A percentile compares a stretch with the other conserved stretches of the same genome.
phyloP scores from a whole-genome alignment of 2,329 filamentous ascomycete species.

The Cordyceps javanica region DNA sequence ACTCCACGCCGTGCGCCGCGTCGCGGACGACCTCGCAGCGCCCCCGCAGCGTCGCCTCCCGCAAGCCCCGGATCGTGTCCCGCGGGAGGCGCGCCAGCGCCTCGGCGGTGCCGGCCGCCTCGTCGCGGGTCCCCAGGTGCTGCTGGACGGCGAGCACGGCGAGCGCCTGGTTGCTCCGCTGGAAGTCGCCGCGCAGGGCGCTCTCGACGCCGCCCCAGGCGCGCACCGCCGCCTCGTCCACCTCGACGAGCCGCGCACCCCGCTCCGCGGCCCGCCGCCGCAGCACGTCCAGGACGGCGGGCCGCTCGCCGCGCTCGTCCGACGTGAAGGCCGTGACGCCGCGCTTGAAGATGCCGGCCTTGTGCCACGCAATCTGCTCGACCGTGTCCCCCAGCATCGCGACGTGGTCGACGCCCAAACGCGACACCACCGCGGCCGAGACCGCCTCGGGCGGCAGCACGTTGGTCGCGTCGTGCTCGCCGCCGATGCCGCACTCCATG shows the following conservation, averaged over 20 bases:
- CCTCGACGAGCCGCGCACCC: conserved; percentile 36
- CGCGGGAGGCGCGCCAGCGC: conserved; percentile 21
- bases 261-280: conserved; percentile 54
- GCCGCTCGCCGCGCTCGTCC: conserved; percentile 18
- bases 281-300: conserved; percentile 46
- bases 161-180: conserved; percentile 53
- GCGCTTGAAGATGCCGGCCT: conserved; percentile 77
- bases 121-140: conserved; percentile 39
- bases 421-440: conserved; percentile 67
- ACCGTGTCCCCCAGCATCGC: conserved; percentile 73
- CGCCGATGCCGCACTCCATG: conserved; percentile 90
- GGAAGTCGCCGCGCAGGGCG: conserved; percentile 44
- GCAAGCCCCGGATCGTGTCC: conserved; percentile 58
- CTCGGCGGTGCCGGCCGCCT: conserved; percentile 15
- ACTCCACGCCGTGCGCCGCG: conserved; percentile 44
- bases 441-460: conserved; percentile 60
- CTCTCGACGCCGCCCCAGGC: conserved; percentile 37
- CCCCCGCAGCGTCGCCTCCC: conserved; percentile 63
- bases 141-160: conserved; percentile 50
- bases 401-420: conserved; percentile 79
- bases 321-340: conserved; percentile 37
- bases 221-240: conserved; percentile 32
- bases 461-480: conserved; percentile 90
- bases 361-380: conserved; percentile 83
- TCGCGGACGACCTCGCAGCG: conserved; percentile 64